Evolutionary conservation across 2,329 filamentous ascomycete genomes (phyloP), one percentile per base, ranked within the genome.

Genomic region (Xylaria sp.): DNA sequence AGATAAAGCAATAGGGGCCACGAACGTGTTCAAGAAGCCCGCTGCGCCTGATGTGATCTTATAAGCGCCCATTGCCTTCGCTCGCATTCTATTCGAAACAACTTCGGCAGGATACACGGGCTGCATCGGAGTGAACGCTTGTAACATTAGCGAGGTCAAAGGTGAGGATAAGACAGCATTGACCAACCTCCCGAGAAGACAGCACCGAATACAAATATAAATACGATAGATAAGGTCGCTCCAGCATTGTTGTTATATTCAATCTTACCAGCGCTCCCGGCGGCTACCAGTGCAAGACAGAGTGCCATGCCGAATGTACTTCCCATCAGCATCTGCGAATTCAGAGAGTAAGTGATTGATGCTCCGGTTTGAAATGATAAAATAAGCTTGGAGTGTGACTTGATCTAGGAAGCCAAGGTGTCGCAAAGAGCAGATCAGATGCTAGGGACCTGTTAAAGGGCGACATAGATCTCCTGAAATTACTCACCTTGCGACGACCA

Each of bases 161-260:
- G 3, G 6, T 8, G 15, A 23, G 20, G 0, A 15, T 28, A 9
- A 20, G 28, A 2, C 18, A n/a, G 20, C 5, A 10, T 46, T 13
- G 28, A 68, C 67, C 39, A 70, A 74, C 75, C 75, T 46, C 68
- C 73, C 3, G 75, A 73, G 69, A 81, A 82, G 7, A 79, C 70
- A 20, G 78, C 80, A 5, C 81, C 80, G 66, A 82, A 82, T 7
- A 79, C 62, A 57, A 81, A 82, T 31, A 82, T 82, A 71, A 81
- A 82, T 7, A 78, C 78, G 34, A 82, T 81, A 10, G 78, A 78
- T 25, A 74, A 76, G 25, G 74, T 80, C 2, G 82, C 79, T 0
- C 76, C 79, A 0, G 78, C 75, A 64, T 75, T 78, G 44, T 80
- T 81, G 15, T 78, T 66, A 18, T 80, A 81, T 4, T 75, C 76